Evolutionary conservation across 2,329 filamentous ascomycete genomes (phyloP), one percentile per base, ranked within the genome.

Genomic region (Colletotrichum tropicicola): DNA sequence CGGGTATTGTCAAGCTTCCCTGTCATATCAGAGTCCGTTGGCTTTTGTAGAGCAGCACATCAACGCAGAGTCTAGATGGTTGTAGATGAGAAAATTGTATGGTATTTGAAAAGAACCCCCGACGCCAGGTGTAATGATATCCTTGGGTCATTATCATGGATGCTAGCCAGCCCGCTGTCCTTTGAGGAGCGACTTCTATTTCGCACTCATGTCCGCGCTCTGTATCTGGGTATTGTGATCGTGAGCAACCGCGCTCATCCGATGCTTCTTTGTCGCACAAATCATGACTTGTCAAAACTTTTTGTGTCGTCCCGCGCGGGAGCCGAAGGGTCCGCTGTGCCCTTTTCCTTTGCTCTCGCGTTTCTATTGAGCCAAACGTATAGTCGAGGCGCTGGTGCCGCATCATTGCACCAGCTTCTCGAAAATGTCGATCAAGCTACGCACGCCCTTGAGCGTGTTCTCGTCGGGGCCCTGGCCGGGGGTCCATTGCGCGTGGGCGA

Each of bases 401-500:
- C 4, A 32, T 52, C 67, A 73, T 69, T 72, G 64, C 21, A 83
- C 79, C 73, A 97, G 78, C 59, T 91, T 85, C 62, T 89, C 85
- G 70, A 98, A 89, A 28, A 98, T 90, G 65, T 83, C 83, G 54
- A 87, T 83, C 37, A 95, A 80, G 73, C 86, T 95, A 73, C 89
- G 84, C 67, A 98, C 87, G 0, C 94, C 94, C 35, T 82, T 81
- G 30, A 98, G 82, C 13, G 87, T 81, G 73, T 98, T 98, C 78
- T 97, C 91, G 75, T 99, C 96, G 0, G 92, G 91, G 0, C 95
- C 95, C 71, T 91, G 80, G 1, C 93, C 93, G 0, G 92, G 91
- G 1, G 89, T 91, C 90, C 91, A 98, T 52, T 83, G 80, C 10
- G 96, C 96, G 78, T 99, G 96, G 2, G 96, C 96, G 83, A 99